These are phyloP conservation scores for Dichomitus squalens DNA, from an alignment of 1,284 basidiomycete genomes.

Conservation along the genomic window DNA sequence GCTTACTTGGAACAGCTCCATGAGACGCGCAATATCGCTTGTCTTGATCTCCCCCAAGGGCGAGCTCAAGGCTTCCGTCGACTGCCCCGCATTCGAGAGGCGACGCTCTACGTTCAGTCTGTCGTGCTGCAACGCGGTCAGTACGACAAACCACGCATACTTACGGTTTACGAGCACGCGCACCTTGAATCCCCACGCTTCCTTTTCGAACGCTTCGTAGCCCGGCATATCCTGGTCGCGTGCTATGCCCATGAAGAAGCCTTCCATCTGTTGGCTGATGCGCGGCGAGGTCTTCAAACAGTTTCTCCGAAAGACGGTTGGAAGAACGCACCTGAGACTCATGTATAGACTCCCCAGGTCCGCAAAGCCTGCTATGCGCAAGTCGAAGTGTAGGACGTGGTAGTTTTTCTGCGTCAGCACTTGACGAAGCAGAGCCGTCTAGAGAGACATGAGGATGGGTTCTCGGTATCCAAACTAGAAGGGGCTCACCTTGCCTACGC, in stretches of 20 bases:
- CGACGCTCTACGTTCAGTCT: constrained; percentile 70
- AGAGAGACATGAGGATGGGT: neutral
- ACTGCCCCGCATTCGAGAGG: constrained; percentile 41
- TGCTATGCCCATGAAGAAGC: constrained; percentile 68
- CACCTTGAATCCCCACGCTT: constrained; percentile 79
- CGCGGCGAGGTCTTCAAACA: neutral
- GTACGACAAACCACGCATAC: neutral
- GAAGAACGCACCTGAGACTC: constrained; percentile 46
- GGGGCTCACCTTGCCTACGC: constrained; percentile 67
- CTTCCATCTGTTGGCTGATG: constrained; percentile 74
- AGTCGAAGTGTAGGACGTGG: constrained; percentile 82
- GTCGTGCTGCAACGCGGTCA: constrained; percentile 54
- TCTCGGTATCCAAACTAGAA: neutral
- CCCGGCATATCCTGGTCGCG: constrained; percentile 52
- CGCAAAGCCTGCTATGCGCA: constrained; percentile 82
- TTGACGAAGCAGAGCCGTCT: constrained; percentile 79
- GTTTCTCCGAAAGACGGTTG: neutral
- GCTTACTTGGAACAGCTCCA: constrained; percentile 78
- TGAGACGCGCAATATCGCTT: constrained; percentile 78
- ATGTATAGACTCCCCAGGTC: constrained; percentile 76
- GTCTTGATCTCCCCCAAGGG: constrained; percentile 56
- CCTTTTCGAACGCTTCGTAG: constrained; percentile 72
- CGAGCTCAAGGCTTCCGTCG: constrained; percentile 35
- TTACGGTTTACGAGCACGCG: neutral
- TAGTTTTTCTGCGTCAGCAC: constrained; percentile 67